phyloP scores from a whole-genome alignment of 2,329 filamentous ascomycete genomes.

The Hymenoscyphus occultus region DNA sequence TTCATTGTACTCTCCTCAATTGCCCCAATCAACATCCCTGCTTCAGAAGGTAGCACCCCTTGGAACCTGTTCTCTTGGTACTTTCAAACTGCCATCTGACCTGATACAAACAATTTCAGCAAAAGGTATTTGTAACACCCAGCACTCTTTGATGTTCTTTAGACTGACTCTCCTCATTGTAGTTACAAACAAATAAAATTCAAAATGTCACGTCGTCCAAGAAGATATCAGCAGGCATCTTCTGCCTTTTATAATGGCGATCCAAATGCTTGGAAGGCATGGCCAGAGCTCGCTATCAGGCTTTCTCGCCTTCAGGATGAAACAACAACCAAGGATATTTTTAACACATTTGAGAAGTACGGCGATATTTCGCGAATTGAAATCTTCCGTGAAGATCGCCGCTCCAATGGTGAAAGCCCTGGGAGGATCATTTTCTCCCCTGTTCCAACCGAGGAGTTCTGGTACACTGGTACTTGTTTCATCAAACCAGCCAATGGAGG shows the following conservation, averaged over 20 bases:
- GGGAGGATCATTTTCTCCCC: conserved; percentile 58
- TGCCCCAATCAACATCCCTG: no score
- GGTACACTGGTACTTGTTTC: conserved; percentile 37
- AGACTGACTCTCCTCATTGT: no score
- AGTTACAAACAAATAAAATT: no score
- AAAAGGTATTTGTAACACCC: no score
- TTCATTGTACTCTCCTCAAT: no score
- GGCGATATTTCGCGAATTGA: conserved; percentile 57
- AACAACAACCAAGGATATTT: conserved; percentile 46
- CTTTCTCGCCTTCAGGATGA: conserved; percentile 36
- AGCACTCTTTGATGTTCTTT: no score
- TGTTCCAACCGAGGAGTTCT: conserved; percentile 51
- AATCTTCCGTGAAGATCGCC: conserved; percentile 45
- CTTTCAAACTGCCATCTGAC: no score
- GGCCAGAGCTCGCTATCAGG: conserved; percentile 32
- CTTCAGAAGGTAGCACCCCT: no score
- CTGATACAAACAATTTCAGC: no score
- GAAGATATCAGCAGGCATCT: neutral
- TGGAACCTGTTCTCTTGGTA: no score
- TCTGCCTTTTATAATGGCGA: neutral
- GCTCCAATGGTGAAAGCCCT: conserved; percentile 36
- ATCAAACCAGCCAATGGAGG: conserved; percentile 25
- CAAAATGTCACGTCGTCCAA: no score
- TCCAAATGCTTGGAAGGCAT: conserved; percentile 35
- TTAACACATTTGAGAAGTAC: conserved; percentile 48